Percentiles rank a stretch among this genome's conserved stretches.
phyloP scores from a whole-genome alignment of 169 alveolate species.

The Eimeria necatrix region DNA sequence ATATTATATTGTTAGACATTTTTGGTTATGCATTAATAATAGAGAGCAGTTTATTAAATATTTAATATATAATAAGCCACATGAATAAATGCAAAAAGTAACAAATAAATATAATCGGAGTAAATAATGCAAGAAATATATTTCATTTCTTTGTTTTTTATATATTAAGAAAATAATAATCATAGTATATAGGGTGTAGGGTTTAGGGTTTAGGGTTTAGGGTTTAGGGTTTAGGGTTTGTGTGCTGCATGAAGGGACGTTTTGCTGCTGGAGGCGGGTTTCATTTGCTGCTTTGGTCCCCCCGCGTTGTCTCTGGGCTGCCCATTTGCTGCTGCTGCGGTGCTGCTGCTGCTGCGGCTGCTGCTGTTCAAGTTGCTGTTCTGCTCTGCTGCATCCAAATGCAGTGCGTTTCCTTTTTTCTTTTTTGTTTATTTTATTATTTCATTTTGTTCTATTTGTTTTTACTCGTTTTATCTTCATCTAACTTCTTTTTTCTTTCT shows the following conservation, averaged over 20 bases:
- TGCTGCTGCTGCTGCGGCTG: background rate
- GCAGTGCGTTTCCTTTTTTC: background rate
- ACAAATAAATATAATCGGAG: no score
- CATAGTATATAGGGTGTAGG: background rate
- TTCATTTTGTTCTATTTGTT: background rate
- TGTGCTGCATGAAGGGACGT: conserved; percentile 24
- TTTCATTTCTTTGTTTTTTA: background rate
- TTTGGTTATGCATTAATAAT: no score
- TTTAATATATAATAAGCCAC: no score
- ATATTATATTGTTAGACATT: no score
- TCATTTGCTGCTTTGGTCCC: conserved; percentile 48
- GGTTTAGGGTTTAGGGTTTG: background rate
- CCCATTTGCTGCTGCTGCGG: conserved; percentile 7
- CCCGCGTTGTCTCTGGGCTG: background rate
- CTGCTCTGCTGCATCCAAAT: conserved; percentile 7
- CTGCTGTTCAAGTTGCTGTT: background rate
- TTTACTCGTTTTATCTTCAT: background rate
- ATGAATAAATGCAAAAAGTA: no score
- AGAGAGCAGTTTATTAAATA: no score
- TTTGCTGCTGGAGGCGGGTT: conserved; percentile 19
- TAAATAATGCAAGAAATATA: no score
- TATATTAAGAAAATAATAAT: background rate
- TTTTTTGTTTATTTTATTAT: background rate
- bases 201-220: background rate
- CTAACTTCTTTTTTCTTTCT: background rate